A percentile compares a stretch with the other conserved stretches of the same genome.
Conservation (phyloP, 2,329 filamentous ascomycete species). For the Penicillium oxalicum region DNA sequence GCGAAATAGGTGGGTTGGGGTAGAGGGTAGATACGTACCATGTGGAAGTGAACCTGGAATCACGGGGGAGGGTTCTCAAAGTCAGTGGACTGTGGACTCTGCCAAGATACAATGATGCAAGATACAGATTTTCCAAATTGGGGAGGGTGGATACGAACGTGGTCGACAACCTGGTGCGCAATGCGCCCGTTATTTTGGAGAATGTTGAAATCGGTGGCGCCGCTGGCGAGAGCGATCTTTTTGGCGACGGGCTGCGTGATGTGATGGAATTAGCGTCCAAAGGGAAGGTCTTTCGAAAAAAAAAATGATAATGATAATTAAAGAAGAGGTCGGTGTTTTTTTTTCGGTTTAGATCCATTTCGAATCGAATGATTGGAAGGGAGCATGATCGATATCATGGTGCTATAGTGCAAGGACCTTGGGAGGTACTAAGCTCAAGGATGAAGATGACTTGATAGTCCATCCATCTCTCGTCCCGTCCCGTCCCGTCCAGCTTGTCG, state of each 20-base stretch:
- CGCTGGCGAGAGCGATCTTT: constrained; percentile 72
- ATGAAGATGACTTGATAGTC: too few relatives aligned
- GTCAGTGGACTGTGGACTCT: constrained; percentile 2
- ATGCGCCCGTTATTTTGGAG: constrained; percentile 91
- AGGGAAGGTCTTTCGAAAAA: too few relatives aligned
- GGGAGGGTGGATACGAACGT: constrained; percentile 55
- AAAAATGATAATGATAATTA: too few relatives aligned
- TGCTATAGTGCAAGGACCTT: constrained; percentile 17
- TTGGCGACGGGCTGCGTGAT: constrained; percentile 66
- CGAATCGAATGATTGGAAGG: background rate
- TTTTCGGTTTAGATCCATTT: background rate
- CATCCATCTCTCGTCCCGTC: too few relatives aligned
- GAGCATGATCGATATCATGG: too few relatives aligned
- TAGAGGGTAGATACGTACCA: constrained; percentile 51
- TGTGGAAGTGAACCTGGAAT: constrained; percentile 78
- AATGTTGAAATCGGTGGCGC: constrained; percentile 80
- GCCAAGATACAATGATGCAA: too few relatives aligned
- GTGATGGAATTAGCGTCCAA: background rate
- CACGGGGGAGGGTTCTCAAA: background rate
- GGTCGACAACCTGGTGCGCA: constrained; percentile 87
- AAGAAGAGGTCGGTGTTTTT: too few relatives aligned
- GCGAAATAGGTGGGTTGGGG: too few relatives aligned
- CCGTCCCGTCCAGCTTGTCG: too few relatives aligned
- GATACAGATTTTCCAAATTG: too few relatives aligned
- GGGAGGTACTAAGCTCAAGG: background rate